Evolutionary conservation across 2,329 filamentous ascomycete genomes (phyloP).

Genomic region (Daldinia sp.): DNA sequence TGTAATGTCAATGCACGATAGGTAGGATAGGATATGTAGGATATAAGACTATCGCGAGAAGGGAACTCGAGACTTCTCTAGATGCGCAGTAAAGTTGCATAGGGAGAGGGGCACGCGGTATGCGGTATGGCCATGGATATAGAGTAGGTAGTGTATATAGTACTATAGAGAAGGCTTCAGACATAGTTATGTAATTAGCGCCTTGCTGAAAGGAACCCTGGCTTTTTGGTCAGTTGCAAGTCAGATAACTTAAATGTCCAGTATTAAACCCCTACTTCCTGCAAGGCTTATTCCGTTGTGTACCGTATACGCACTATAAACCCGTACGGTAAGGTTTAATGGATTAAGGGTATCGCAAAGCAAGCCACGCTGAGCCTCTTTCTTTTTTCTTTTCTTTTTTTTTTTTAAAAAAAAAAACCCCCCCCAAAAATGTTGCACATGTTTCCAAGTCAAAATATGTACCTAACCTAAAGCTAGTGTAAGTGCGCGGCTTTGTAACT

Average conservation of each 20-base stretch:
- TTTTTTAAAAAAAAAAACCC: too few relatives aligned
- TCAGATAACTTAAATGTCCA: not conserved
- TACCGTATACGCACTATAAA: slow-evolving; percentile 2
- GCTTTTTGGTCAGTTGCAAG: slow-evolving; percentile 15
- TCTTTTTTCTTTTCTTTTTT: too few relatives aligned
- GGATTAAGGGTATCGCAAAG: too few relatives aligned
- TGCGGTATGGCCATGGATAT: not conserved
- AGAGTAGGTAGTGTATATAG: not conserved
- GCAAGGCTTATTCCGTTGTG: slow-evolving; percentile 1
- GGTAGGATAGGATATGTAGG: too few relatives aligned
- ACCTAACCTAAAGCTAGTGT: too few relatives aligned
- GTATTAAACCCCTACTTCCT: not conserved
- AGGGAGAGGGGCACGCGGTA: not conserved
- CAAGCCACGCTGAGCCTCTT: too few relatives aligned
- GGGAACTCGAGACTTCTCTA: not conserved
- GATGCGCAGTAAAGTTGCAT: not conserved
- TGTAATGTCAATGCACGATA: not conserved
- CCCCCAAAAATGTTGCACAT: too few relatives aligned
- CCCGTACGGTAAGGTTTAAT: not conserved
- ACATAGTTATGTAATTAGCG: slow-evolving; percentile 14
- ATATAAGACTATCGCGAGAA: not conserved
- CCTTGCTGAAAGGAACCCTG: slow-evolving; percentile 17
- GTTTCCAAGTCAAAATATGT: too few relatives aligned
- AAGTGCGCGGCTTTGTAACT: too few relatives aligned
- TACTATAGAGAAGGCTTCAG: not conserved